Percentiles rank a stretch among this genome's conserved stretches.
Evolutionary conservation across 2,329 filamentous ascomycete species (phyloP).

Genomic region (Chrysosporium queenslandicum): DNA sequence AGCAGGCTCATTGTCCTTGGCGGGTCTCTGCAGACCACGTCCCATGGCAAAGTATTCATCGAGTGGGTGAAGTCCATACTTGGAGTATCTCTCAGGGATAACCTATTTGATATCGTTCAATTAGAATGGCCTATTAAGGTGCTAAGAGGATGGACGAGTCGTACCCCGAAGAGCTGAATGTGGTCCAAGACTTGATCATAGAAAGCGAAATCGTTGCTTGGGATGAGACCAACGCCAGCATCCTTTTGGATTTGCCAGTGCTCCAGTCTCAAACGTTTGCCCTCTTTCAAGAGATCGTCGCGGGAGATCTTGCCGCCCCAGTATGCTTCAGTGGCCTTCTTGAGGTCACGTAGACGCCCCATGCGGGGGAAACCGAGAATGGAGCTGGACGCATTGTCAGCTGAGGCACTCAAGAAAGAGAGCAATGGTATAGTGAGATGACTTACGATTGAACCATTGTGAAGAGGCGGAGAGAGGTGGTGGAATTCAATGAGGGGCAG

Average conservation of each 20-base stretch:
- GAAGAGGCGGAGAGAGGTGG: slow-evolving; percentile 20
- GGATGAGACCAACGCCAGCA: slow-evolving; percentile 93
- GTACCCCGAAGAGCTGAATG: slow-evolving; percentile 93
- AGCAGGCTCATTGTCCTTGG: slow-evolving; percentile 35
- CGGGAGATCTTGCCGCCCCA: slow-evolving; percentile 94
- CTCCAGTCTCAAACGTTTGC: slow-evolving; percentile 87
- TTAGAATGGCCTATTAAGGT: not conserved
- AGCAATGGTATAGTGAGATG: not conserved
- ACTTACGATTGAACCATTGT: slow-evolving; percentile 54
- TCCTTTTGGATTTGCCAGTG: slow-evolving; percentile 99
- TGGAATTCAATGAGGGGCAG: not conserved
- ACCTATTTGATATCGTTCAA: slow-evolving; percentile 45
- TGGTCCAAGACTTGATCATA: slow-evolving; percentile 97
- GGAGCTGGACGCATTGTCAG: slow-evolving; percentile 38
- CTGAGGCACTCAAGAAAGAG: not conserved
- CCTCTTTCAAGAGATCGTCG: slow-evolving; percentile 82
- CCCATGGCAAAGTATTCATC: slow-evolving; percentile 99
- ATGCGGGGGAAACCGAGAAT: slow-evolving; percentile 98
- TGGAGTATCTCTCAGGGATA: slow-evolving; percentile 85
- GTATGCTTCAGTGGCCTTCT: slow-evolving; percentile 98
- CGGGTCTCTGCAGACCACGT: slow-evolving; percentile 90
- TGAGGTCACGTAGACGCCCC: slow-evolving; percentile 96
- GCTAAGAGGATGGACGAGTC: slow-evolving; percentile 28
- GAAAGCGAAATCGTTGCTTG: slow-evolving; percentile 98
- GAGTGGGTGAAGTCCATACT: slow-evolving; percentile 73